phyloP scores from a whole-genome alignment of 441 rosid genomes.

The Jatropha podagrica region DNA sequence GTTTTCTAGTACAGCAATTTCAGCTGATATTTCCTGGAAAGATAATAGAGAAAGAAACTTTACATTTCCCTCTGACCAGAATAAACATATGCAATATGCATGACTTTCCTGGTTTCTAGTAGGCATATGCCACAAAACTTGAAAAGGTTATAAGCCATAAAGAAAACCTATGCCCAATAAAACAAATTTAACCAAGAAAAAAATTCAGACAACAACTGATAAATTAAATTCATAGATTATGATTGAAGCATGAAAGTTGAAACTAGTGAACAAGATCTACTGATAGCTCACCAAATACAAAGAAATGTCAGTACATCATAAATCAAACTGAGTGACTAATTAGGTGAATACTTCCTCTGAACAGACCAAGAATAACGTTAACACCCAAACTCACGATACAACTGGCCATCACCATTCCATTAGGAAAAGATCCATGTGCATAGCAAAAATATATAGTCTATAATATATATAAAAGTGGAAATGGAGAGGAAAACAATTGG shows the following conservation, averaged over 20 bases:
- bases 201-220: not conserved
- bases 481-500: no score
- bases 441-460: not conserved
- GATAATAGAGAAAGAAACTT: not conserved
- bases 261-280: not conserved
- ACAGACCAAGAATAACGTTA: not conserved
- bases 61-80: not conserved
- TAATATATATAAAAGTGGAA: no score
- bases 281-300: constrained; percentile 6
- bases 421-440: not conserved
- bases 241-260: not conserved
- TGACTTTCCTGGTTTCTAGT: not conserved
- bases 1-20: constrained; percentile 71
- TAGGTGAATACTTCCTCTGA: not conserved
- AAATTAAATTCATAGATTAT: not conserved
- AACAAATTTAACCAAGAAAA: not conserved
- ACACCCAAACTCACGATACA: not conserved
- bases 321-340: not conserved
- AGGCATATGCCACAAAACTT: not conserved
- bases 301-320: not conserved
- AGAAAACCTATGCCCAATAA: constrained; percentile 2
- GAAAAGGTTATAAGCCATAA: constrained; percentile 7
- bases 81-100: not conserved
- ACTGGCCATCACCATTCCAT: not conserved
- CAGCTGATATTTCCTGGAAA: constrained; percentile 75